phyloP scores from a whole-genome alignment of 23 red algal genomes.

The Gracilaria gracilis region DNA sequence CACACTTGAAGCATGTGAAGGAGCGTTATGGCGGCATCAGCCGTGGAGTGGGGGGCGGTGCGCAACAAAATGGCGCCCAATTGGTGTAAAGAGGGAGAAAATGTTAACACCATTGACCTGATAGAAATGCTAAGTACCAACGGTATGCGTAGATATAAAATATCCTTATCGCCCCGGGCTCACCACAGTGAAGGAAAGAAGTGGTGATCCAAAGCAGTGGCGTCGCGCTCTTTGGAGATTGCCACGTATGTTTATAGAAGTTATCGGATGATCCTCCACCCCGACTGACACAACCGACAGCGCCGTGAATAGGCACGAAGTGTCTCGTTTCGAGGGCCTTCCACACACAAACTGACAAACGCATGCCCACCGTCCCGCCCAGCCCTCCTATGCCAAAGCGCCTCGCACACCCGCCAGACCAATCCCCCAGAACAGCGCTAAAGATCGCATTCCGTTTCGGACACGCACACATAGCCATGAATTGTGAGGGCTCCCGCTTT shows the following conservation, averaged over 20 bases:
- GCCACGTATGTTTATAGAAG: conserved; percentile 16
- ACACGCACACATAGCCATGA: conserved; percentile 1
- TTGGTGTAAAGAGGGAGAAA: too few species aligned
- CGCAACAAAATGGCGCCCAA: too few species aligned
- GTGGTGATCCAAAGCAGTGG: neutral
- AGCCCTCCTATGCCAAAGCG: neutral
- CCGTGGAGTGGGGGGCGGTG: too few species aligned
- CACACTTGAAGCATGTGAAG: too few species aligned
- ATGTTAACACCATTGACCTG: too few species aligned
- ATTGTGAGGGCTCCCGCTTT: neutral
- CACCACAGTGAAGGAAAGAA: neutral
- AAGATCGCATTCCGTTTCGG: neutral
- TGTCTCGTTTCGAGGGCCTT: neutral
- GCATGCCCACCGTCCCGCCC: neutral
- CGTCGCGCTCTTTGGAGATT: neutral
- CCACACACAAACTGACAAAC: conserved; percentile 6
- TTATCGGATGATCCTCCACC: neutral
- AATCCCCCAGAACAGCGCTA: neutral
- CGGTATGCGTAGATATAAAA: too few species aligned
- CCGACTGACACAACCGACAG: conserved; percentile 22
- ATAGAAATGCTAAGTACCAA: too few species aligned
- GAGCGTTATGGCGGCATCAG: too few species aligned
- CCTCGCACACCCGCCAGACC: neutral
- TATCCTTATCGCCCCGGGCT: too few species aligned
- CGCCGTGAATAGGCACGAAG: neutral